Conservation (phyloP, 345 rosid species). For the Fremontodendron californicum region DNA sequence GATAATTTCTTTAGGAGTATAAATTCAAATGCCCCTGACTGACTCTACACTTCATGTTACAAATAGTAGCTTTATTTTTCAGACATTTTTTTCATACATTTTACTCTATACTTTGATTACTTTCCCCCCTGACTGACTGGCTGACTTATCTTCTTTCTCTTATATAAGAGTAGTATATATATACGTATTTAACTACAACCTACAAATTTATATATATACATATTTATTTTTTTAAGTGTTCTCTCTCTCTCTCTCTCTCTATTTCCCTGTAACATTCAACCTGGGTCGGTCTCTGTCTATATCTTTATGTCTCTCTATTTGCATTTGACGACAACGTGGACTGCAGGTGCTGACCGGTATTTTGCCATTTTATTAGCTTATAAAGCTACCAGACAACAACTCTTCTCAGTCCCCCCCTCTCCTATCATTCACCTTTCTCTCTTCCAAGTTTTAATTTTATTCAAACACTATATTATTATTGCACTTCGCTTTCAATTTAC, state of each 20-base stretch:
- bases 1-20: background rate
- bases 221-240: background rate
- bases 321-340: constrained; percentile 39
- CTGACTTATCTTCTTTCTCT: background rate
- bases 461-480: constrained; percentile 35
- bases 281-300: constrained; percentile 37
- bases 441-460: constrained; percentile 18
- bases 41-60: background rate
- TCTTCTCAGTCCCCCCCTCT: constrained; percentile 1
- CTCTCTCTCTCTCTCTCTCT: too few relatives aligned
- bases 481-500: constrained; percentile 19
- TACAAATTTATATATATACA: background rate
- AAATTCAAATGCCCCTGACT: background rate
- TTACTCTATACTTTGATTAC: background rate
- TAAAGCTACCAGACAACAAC: constrained; percentile 44
- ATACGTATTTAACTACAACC: background rate
- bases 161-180: background rate
- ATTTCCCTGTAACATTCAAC: constrained; percentile 13
- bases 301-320: constrained; percentile 19
- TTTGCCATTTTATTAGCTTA: constrained; percentile 48
- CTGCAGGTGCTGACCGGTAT: too few relatives aligned
- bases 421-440: constrained; percentile 3
- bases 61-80: background rate
- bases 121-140: background rate
- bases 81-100: too few relatives aligned